Evolutionary conservation across 2,329 filamentous ascomycete species (phyloP), one percentile per base, ranked within the genome.

Genomic region (Sphaerulina vaccinii): DNA sequence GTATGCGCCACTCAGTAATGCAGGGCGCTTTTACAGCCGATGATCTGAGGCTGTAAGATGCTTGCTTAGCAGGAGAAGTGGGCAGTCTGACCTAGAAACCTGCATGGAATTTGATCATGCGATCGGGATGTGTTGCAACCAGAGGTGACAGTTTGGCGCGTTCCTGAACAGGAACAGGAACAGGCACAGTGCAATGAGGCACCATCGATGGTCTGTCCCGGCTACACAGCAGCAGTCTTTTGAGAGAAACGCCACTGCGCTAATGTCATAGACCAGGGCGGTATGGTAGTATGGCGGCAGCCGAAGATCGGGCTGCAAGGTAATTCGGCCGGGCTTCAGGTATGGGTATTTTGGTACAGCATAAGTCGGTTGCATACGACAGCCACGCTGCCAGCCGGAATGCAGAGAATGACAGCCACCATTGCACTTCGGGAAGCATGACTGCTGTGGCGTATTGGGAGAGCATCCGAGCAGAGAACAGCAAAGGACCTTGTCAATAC

Each of bases 11-110:
- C 41, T 35, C n/a, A 22, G 38, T 37, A 21, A 38, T 46, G 52
- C 52, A 51, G 29, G 42, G 49, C 48, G 48, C 38, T 24, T 19
- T 40, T 43, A 40, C 52, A 51, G 47, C 46, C 51, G 40, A 38
- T 45, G 41, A 22, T 45, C 37, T 42, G 37, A 32, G 47, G 37
- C 50, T 47, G 41, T 18, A 33, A 36, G 36, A 42, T 42, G 47
- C 47, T 41, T 35, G n/a, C n/a, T n/a, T n/a, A n/a, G n/a, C n/a
- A n/a, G n/a, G n/a, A n/a, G n/a, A n/a, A n/a, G n/a, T n/a, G n/a
- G n/a, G n/a, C n/a, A n/a, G n/a, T n/a, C n/a, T n/a, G n/a, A n/a
- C n/a, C n/a, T n/a, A n/a, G n/a, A n/a, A n/a, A n/a, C n/a, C n/a
- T n/a, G n/a, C n/a, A n/a, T n/a, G n/a, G n/a, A n/a, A n/a, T n/a